phyloP scores from a whole-genome alignment of 768 basidiomycete genomes.

The Termitomyces sp. region DNA sequence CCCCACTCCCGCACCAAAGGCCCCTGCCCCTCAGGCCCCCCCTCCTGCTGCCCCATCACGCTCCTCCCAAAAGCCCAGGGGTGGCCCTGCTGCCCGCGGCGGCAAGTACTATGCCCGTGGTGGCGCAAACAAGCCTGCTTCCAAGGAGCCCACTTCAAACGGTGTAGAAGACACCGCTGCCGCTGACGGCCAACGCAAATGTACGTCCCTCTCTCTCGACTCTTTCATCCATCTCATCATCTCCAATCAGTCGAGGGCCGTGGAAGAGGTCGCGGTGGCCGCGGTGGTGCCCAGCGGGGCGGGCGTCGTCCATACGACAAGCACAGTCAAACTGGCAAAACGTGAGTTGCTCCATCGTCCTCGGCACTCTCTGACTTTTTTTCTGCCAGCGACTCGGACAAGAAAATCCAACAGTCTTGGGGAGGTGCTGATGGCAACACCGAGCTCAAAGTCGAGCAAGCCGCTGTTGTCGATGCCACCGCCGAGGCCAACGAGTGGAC shows the following conservation, averaged over 20 bases:
- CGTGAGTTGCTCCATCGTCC: conserved; percentile 37
- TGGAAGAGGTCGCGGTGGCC: conserved; percentile 45
- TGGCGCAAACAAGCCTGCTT: conserved; percentile 31
- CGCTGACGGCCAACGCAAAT: conserved; percentile 29
- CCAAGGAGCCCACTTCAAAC: conserved; percentile 35
- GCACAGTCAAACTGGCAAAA: conserved; percentile 83
- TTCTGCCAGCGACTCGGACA: conserved; percentile 76
- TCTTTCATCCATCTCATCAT: conserved; percentile 6
- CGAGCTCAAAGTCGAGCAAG: conserved; percentile 78
- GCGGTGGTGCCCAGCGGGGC: conserved; percentile 46
- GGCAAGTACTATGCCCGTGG: conserved; percentile 71
- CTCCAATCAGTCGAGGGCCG: conserved; percentile 39
- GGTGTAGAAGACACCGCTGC: conserved; percentile 28
- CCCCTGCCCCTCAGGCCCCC: conserved; percentile 25
- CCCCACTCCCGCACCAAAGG: conserved; percentile 28
- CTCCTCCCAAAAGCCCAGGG: conserved; percentile 38
- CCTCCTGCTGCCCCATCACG: conserved; percentile 36
- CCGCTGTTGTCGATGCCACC: conserved; percentile 65
- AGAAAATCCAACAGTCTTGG: conserved; percentile 94
- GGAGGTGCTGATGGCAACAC: conserved; percentile 84
- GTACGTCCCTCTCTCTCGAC: conserved; percentile 18
- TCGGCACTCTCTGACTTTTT: not conserved
- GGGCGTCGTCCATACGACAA: conserved; percentile 79
- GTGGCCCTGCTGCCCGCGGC: conserved; percentile 57
- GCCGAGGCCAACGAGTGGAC: conserved; percentile 52